A percentile compares a stretch with the other conserved stretches of the same genome.
phyloP scores from a whole-genome alignment of 2,329 filamentous ascomycete species.

The Atkinsonella hypoxylon region DNA sequence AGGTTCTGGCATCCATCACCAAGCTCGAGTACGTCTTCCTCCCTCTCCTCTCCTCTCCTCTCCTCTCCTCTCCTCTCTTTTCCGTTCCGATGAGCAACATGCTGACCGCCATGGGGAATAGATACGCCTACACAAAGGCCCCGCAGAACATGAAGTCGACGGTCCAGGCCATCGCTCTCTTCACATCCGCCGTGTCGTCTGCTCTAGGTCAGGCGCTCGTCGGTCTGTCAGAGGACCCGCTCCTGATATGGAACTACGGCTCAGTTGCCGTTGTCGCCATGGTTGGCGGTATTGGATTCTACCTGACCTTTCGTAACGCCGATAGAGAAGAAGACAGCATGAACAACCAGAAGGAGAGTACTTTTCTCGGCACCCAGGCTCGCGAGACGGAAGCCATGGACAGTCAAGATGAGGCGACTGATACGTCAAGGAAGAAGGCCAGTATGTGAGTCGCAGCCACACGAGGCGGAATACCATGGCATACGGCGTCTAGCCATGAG shows the following conservation, averaged over 20 bases:
- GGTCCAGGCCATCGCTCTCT: conserved; percentile 55
- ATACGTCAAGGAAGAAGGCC: not conserved
- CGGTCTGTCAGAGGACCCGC: conserved; percentile 40
- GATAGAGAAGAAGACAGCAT: conserved; percentile 50
- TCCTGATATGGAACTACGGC: conserved; percentile 64
- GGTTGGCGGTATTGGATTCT: conserved; percentile 54
- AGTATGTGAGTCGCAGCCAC: not conserved
- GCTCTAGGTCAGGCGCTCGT: conserved; percentile 51
- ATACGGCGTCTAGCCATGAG: no score
- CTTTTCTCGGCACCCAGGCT: not conserved
- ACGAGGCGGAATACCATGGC: no score
- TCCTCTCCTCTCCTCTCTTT: not conserved
- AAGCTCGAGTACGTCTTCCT: conserved; percentile 39
- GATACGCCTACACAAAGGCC: conserved; percentile 62
- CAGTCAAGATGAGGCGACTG: not conserved
- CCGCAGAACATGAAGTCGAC: conserved; percentile 66
- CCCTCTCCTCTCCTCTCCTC: no score
- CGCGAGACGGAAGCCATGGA: not conserved
- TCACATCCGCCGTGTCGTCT: conserved; percentile 56
- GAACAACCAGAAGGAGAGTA: conserved; percentile 1
- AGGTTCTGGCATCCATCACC: conserved; percentile 39
- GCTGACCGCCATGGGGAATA: not conserved
- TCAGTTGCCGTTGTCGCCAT: conserved; percentile 53
- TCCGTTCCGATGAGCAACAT: not conserved
- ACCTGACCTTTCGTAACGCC: conserved; percentile 45